Conservation (phyloP, 805 yeast genomes). For the Yarrowia divulgata region DNA sequence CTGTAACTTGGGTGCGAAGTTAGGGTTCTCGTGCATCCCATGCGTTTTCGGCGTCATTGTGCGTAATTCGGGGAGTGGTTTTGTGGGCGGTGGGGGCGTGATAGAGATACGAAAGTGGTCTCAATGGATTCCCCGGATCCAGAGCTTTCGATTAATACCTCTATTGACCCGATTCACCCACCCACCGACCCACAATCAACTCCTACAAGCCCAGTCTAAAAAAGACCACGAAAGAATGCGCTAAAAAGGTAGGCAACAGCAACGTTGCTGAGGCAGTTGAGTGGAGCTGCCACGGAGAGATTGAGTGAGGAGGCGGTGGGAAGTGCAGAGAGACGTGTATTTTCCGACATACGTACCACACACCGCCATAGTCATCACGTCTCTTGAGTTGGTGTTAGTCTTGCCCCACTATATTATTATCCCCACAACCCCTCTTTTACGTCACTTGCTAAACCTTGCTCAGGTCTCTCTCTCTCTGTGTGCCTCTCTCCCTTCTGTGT, state of each 20-base stretch:
- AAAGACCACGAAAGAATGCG: neutral
- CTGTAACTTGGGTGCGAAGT: neutral
- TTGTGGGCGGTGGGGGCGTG: neutral
- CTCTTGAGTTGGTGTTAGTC: too few species aligned
- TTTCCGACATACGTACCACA: too few species aligned
- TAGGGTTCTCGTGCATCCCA: neutral
- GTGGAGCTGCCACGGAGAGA: neutral
- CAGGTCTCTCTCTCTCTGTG: neutral
- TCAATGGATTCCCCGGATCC: neutral
- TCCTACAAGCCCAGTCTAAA: neutral
- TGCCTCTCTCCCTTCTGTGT: too few species aligned
- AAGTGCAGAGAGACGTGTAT: too few species aligned
- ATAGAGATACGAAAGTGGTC: neutral
- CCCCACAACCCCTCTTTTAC: conserved; percentile 15
- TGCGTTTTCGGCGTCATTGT: conserved; percentile 4
- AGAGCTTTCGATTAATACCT: neutral
- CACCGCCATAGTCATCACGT: too few species aligned
- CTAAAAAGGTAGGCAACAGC: conserved; percentile 15
- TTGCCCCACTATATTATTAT: too few species aligned
- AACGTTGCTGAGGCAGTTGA: conserved; percentile 2
- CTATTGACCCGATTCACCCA: neutral
- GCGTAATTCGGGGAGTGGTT: neutral
- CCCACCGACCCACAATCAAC: neutral
- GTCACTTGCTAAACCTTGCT: conserved; percentile 35
- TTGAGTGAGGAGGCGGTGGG: too few species aligned